Percentiles rank a stretch among this genome's conserved stretches.
These are phyloP conservation scores for Sugiyamaella xylanicola DNA, from an alignment of 1,139 yeast genomes.

Conservation along the genomic window DNA sequence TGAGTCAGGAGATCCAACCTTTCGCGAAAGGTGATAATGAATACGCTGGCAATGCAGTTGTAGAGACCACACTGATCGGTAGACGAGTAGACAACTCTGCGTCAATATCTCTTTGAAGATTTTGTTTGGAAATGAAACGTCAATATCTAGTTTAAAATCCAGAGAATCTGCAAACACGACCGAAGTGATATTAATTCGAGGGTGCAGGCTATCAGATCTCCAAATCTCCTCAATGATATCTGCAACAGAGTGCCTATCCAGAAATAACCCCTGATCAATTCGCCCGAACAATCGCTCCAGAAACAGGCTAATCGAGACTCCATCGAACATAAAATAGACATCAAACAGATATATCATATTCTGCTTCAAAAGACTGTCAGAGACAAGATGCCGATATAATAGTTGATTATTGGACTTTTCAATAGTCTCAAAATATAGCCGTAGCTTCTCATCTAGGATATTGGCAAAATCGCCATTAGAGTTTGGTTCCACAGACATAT, in stretches of 20 bases:
- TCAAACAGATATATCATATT: conserved; percentile 20
- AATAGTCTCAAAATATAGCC: conserved; percentile 1
- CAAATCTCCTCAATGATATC: conserved; percentile 20
- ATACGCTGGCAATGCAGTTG: conserved; percentile 16
- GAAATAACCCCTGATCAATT: conserved; percentile 4
- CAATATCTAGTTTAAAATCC: conserved; percentile 6
- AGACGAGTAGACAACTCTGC: not conserved
- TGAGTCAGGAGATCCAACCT: not conserved
- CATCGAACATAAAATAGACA: conserved; percentile 26
- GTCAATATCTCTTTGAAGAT: conserved; percentile 8
- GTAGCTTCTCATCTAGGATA: conserved; percentile 5
- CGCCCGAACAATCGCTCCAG: conserved; percentile 14
- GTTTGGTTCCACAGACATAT: not conserved
- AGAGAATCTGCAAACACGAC: not conserved
- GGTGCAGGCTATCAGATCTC: not conserved
- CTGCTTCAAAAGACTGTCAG: conserved; percentile 5
- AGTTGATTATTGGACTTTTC: conserved; percentile 10
- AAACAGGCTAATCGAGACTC: conserved; percentile 15
- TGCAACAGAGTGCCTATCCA: conserved; percentile 22
- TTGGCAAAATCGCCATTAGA: conserved; percentile 9
- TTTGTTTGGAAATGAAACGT: not conserved
- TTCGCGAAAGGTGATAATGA: not conserved
- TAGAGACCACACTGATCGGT: conserved; percentile 19
- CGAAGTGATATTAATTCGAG: conserved; percentile 1
- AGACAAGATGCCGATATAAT: not conserved